These are phyloP conservation scores for Helicostylum pulchrum DNA, from an alignment of 192 early-diverging fungal species.

Conservation along the genomic window DNA sequence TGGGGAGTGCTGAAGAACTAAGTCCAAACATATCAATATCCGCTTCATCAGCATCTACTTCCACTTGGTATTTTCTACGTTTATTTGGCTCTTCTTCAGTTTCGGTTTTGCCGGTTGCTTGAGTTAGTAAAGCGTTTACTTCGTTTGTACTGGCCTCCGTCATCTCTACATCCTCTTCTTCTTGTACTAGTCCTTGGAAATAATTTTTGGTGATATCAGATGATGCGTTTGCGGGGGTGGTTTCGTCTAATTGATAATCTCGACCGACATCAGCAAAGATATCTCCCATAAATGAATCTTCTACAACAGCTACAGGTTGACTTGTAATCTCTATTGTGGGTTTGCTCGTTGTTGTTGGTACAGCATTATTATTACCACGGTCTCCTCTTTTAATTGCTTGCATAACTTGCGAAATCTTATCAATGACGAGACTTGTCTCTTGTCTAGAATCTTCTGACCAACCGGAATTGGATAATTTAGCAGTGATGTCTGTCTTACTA, in stretches of 20 bases:
- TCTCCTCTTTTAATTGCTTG: conserved; percentile 41
- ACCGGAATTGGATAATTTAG: conserved; percentile 24
- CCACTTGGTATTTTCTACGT: conserved; percentile 25
- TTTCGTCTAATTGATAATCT: conserved; percentile 67
- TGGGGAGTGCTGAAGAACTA: conserved; percentile 36
- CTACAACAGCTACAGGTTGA: conserved; percentile 1
- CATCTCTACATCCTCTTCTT: conserved; percentile 27
- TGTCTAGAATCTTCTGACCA: conserved; percentile 42
- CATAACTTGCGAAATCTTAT: conserved; percentile 67
- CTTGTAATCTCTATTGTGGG: conserved; percentile 41
- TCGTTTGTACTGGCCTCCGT: background rate
- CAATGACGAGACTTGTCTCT: conserved; percentile 67
- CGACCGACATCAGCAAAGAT: conserved; percentile 87
- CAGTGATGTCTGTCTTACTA: conserved; percentile 66
- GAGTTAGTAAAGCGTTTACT: conserved; percentile 11
- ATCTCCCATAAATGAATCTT: conserved; percentile 43
- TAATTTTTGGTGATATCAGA: conserved; percentile 2
- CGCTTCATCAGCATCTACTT: conserved; percentile 41
- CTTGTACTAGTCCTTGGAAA: conserved; percentile 18
- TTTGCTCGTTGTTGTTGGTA: conserved; percentile 38
- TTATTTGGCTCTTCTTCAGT: background rate
- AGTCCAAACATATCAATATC: conserved; percentile 55
- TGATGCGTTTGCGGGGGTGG: background rate
- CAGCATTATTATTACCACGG: conserved; percentile 7
- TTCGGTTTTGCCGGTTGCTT: background rate